Evolutionary conservation across 495 filamentous ascomycete genomes (phyloP).

Genomic region (Talaromyces ruber): DNA sequence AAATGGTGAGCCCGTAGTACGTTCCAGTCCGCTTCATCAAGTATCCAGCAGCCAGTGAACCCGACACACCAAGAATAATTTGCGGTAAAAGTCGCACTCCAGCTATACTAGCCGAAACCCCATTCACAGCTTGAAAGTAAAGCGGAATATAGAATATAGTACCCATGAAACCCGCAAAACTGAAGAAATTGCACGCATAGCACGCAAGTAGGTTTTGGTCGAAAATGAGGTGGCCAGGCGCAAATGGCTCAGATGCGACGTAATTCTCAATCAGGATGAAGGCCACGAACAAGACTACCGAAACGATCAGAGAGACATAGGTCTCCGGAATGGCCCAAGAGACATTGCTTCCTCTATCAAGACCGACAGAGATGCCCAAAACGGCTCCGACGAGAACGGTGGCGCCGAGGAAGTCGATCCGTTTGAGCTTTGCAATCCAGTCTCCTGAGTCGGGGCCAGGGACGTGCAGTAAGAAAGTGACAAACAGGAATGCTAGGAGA

Average conservation of each 20-base stretch:
- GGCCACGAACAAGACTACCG: conserved; percentile 51
- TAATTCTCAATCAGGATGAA: conserved; percentile 67
- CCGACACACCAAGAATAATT: conserved; percentile 54
- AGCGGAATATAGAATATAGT: conserved; percentile 69
- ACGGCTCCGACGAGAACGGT: conserved; percentile 62
- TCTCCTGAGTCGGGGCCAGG: conserved; percentile 45
- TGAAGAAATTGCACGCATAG: conserved; percentile 72
- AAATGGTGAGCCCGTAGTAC: conserved; percentile 68
- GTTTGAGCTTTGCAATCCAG: conserved; percentile 58
- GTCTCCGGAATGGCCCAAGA: conserved; percentile 56
- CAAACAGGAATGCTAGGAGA: conserved; percentile 54
- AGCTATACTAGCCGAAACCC: conserved; percentile 53
- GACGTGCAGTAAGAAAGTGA: conserved; percentile 53
- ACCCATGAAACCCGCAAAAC: conserved; percentile 56
- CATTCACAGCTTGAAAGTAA: conserved; percentile 69
- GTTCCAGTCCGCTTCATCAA: conserved; percentile 70
- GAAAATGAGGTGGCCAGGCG: conserved; percentile 72
- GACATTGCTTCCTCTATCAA: conserved; percentile 72
- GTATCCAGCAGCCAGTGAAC: conserved; percentile 60
- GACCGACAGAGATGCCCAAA: conserved; percentile 60
- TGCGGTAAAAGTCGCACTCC: conserved; percentile 61
- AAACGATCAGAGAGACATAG: conserved; percentile 47
- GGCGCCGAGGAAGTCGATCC: conserved; percentile 75
- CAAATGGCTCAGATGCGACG: conserved; percentile 69
- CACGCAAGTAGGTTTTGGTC: conserved; percentile 57